Base-by-base conservation (phyloP, 495 filamentous ascomycete genomes). In the Daldinia decipiens region DNA sequence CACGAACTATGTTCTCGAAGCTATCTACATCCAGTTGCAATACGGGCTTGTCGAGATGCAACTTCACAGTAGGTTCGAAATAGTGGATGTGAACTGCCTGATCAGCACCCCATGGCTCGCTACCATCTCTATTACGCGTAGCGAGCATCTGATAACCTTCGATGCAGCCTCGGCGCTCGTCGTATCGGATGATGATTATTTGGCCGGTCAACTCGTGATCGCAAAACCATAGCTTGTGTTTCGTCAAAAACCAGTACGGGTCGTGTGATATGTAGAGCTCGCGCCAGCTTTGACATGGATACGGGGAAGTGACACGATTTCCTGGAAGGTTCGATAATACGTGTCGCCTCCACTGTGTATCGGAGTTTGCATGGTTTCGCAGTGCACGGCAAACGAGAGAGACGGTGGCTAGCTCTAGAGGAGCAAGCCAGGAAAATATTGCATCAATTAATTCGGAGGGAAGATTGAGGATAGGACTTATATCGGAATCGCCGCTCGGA, bases 211-310 rank as follows among this genome's bases (percentile, higher is more conserved):
- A 80, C n/a, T 87, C 83, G 27, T 77, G 84, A 78, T 97, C 93
- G 34, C 87, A 86, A 72, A 96, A 93, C 95, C 95, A 98, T 43
- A 98, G 78, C 79, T 92, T 93, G 67, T 92, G 80, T 62, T 85
- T 85, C 0, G 91, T 82, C 0, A 98, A 84, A 72, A 96, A 98
- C 91, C 95, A 97, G 71, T 89, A 89, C 1, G 91, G 90, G 60
- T 94, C 84, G 75, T 94, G 90, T 29, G 89, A 84, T 34, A 86
- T 79, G 70, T 91, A 97, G 5, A 98, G 84, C 27, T 87, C 84
- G 61, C 84, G 87, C 76, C 87, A 94, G 15, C 84, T 88, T 5
- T 74, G 67, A 70, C 86, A 92, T 0, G 88, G 87, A 4, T 82
- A 83, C 1, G 90, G 83, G 1, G 79, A 76, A 7, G 75, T 76